Conservation (phyloP, 495 filamentous ascomycete species). For the Hyphodiscus hymeniophilus region DNA sequence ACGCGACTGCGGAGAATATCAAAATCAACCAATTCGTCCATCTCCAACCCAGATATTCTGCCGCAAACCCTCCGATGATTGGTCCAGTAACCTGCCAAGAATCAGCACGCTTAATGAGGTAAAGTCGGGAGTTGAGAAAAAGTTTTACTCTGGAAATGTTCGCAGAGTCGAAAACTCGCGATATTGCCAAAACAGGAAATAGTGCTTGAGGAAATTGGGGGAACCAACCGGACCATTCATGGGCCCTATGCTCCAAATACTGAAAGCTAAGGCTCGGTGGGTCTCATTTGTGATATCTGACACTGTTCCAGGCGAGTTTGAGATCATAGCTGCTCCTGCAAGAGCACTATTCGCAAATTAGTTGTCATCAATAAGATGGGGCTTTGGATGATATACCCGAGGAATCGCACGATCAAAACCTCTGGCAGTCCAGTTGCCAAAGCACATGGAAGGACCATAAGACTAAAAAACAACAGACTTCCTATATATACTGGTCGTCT, state of each 20-base stretch:
- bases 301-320: conserved; percentile 75
- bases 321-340: conserved; percentile 70
- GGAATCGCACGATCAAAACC: conserved; percentile 63
- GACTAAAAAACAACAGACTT: conserved; percentile 50
- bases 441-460: conserved; percentile 65
- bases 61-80: conserved; percentile 13
- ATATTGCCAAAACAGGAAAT: too few species aligned
- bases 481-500: conserved; percentile 63
- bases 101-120: neutral
- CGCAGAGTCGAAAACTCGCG: too few species aligned
- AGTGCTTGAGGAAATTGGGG: too few species aligned
- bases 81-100: conserved; percentile 24
- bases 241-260: conserved; percentile 69
- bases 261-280: conserved; percentile 62
- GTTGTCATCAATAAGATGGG: conserved; percentile 1
- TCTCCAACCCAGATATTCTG: conserved; percentile 64
- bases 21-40: conserved; percentile 84
- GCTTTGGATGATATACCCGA: conserved; percentile 41
- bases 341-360: conserved; percentile 44
- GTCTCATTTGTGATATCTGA: conserved; percentile 68
- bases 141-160: too few species aligned
- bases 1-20: conserved; percentile 53
- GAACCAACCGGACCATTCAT: conserved; percentile 68
- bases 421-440: conserved; percentile 54
- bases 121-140: too few species aligned